Evolutionary conservation across 2,329 filamentous ascomycete species (phyloP).

Genomic region (Aschersonia sp.): DNA sequence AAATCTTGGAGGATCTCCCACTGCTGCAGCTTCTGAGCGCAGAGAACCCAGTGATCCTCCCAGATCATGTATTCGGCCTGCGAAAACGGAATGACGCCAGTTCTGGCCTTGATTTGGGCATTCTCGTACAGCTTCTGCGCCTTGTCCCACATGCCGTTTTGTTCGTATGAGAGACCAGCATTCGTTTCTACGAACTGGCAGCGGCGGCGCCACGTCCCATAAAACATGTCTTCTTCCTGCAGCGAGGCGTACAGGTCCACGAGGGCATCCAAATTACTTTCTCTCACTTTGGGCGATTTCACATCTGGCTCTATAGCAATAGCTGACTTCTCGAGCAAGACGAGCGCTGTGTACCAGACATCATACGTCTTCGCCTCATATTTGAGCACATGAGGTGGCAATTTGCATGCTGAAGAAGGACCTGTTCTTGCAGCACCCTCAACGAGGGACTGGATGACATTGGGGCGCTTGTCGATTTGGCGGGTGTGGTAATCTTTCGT

Average conservation of each 20-base stretch:
- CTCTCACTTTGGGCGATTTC: slow-evolving; percentile 70
- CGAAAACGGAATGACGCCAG: slow-evolving; percentile 89
- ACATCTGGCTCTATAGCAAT: slow-evolving; percentile 74
- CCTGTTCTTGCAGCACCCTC: slow-evolving; percentile 74
- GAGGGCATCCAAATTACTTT: slow-evolving; percentile 93
- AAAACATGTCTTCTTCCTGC: slow-evolving; percentile 94
- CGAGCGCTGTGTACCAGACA: slow-evolving; percentile 89
- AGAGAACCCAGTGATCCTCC: slow-evolving; percentile 98
- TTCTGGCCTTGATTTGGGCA: slow-evolving; percentile 92
- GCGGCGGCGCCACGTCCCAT: slow-evolving; percentile 87
- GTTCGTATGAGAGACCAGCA: slow-evolving; percentile 90
- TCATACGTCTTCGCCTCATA: slow-evolving; percentile 90
- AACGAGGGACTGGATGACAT: slow-evolving; percentile 85
- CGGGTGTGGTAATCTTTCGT: slow-evolving; percentile 93
- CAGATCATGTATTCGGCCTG: slow-evolving; percentile 97
- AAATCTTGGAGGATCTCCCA: slow-evolving; percentile 98
- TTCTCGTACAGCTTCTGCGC: slow-evolving; percentile 93
- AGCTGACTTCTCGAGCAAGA: slow-evolving; percentile 79
- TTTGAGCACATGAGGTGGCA: slow-evolving; percentile 92
- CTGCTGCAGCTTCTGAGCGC: slow-evolving; percentile 94
- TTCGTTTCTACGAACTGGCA: slow-evolving; percentile 98
- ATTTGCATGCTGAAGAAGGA: slow-evolving; percentile 60
- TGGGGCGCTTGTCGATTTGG: slow-evolving; percentile 88
- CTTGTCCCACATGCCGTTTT: slow-evolving; percentile 99
- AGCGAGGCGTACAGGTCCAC: slow-evolving; percentile 82